Conservation (phyloP, 768 basidiomycete genomes). For the Megacollybia marginata region DNA sequence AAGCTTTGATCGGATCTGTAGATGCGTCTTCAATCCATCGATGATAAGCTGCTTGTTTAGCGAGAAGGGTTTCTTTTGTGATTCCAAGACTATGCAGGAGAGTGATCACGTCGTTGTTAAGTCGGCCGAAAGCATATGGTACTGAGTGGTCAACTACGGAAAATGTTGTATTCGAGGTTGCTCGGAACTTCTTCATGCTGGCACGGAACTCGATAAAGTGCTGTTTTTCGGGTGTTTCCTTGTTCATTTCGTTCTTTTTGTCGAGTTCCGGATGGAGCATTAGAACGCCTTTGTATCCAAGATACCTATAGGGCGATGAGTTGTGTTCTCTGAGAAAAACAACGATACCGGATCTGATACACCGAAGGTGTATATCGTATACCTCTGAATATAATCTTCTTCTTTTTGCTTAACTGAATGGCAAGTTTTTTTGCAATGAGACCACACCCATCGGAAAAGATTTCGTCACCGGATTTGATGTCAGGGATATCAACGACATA, state of each 20-base stretch:
- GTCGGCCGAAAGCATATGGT: conserved; percentile 56
- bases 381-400: conserved; percentile 48
- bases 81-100: conserved; percentile 60
- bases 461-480: conserved; percentile 46
- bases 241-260: conserved; percentile 12
- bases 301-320: conserved; percentile 33
- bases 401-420: conserved; percentile 42
- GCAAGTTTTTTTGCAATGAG: conserved; percentile 50
- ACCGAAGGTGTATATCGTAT: conserved; percentile 53
- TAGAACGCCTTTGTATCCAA: conserved; percentile 67
- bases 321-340: not conserved
- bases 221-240: conserved; percentile 13
- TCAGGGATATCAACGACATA: conserved; percentile 50
- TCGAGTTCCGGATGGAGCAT: conserved; percentile 61
- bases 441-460: conserved; percentile 66
- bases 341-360: conserved; percentile 50
- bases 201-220: conserved; percentile 51
- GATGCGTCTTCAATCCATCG: conserved; percentile 49
- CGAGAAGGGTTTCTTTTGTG: conserved; percentile 41
- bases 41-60: conserved; percentile 53
- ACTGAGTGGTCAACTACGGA: conserved; percentile 60
- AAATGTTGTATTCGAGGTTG: conserved; percentile 50
- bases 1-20: conserved; percentile 35
- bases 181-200: conserved; percentile 66
- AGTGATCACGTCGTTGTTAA: conserved; percentile 66